Conservation (phyloP, 1,284 basidiomycete genomes). For the Fomitiporia mediterranea region DNA sequence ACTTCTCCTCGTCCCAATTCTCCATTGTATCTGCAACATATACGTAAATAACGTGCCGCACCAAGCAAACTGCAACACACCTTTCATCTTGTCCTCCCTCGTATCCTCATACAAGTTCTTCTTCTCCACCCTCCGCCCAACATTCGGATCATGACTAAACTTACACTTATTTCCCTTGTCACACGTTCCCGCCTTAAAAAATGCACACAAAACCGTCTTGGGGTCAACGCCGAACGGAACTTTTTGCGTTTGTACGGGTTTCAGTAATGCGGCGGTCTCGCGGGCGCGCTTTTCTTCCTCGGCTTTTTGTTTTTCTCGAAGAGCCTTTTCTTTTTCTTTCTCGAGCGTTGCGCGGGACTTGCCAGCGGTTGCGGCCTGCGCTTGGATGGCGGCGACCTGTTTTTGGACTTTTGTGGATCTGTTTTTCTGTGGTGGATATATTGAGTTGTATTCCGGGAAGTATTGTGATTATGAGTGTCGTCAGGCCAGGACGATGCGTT, state of each 20-base stretch:
- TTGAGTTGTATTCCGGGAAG: neutral
- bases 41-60: conserved; percentile 10
- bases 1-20: conserved; percentile 94
- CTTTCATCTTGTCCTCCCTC: conserved; percentile 75
- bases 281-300: conserved; percentile 84
- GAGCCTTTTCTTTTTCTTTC: conserved; percentile 81
- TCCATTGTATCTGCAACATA: conserved; percentile 85
- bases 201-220: conserved; percentile 85
- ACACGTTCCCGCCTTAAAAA: conserved; percentile 85
- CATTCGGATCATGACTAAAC: conserved; percentile 90
- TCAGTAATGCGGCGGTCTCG: conserved; percentile 79
- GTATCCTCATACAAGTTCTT: conserved; percentile 92
- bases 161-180: conserved; percentile 93
- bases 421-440: conserved; percentile 88
- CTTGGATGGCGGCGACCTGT: conserved; percentile 74
- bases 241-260: conserved; percentile 78
- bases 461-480: conserved; percentile 12
- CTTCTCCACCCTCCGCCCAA: conserved; percentile 92
- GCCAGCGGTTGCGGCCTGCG: conserved; percentile 65
- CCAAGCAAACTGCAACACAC: conserved; percentile 39
- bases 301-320: conserved; percentile 71
- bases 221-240: conserved; percentile 95
- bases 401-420: conserved; percentile 92
- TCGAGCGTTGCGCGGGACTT: conserved; percentile 76
- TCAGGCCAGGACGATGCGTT: conserved; percentile 3